phyloP scores from a whole-genome alignment of 2,329 filamentous ascomycete genomes.

The Pyricularia sp. region DNA sequence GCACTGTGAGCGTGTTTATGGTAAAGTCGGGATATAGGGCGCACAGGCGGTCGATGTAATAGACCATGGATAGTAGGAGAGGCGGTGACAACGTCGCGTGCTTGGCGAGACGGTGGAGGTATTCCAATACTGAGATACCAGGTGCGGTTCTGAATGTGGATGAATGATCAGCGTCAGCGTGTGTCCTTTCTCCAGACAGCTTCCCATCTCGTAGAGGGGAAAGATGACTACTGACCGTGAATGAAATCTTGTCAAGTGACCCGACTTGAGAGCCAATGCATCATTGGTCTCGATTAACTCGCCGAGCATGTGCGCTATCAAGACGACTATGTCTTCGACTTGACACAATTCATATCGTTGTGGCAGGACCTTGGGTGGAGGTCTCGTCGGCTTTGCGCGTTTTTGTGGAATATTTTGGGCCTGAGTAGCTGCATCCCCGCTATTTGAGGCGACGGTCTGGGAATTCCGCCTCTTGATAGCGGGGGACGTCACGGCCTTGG shows the following conservation, averaged over 20 bases:
- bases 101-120: conserved; percentile 82
- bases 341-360: conserved; percentile 71
- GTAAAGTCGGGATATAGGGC: conserved; percentile 90
- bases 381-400: conserved; percentile 39
- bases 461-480: conserved; percentile 33
- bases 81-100: conserved; percentile 91
- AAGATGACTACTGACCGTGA: conserved; percentile 53
- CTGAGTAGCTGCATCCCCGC: neutral
- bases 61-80: conserved; percentile 96
- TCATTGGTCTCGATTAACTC: conserved; percentile 94
- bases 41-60: conserved; percentile 94
- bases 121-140: conserved; percentile 89
- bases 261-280: conserved; percentile 71
- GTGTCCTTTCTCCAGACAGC: neutral
- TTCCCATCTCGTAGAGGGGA: neutral
- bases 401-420: conserved; percentile 28
- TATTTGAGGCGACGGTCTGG: conserved; percentile 16
- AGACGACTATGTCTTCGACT: conserved; percentile 75
- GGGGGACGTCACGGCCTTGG: conserved; percentile 19
- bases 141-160: conserved; percentile 49
- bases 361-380: conserved; percentile 53
- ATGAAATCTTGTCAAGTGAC: conserved; percentile 87
- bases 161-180: conserved; percentile 12
- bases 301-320: conserved; percentile 92
- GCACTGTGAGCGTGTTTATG: conserved; percentile 91